phyloP scores from a whole-genome alignment of 805 yeast species.

The Yarrowia sp. region DNA sequence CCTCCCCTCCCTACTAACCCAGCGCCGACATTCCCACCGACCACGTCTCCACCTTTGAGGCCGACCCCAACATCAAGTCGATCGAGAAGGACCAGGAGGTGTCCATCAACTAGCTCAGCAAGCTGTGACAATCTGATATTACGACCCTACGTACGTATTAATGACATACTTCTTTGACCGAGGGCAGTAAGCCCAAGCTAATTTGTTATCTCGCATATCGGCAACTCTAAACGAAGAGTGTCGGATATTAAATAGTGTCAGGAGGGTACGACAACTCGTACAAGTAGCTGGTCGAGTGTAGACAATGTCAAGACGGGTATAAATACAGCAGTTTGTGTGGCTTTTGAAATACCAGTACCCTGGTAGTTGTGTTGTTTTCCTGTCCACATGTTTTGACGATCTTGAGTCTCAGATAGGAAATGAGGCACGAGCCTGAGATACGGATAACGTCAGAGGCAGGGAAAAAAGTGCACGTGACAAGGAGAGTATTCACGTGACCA shows the following conservation, averaged over 20 bases:
- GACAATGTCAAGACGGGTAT: no score
- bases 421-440: no score
- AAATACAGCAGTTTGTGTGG: no score
- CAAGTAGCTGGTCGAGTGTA: no score
- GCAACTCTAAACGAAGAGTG: neutral
- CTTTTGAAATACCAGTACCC: no score
- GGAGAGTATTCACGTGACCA: no score
- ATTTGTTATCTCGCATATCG: neutral
- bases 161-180: neutral
- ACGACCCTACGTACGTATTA: neutral
- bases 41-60: slow-evolving; percentile 25
- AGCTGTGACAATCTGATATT: neutral
- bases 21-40: slow-evolving; percentile 22
- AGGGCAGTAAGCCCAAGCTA: neutral
- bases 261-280: no score
- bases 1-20: neutral
- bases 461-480: no score
- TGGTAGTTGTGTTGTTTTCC: no score
- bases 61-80: slow-evolving; percentile 25
- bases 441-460: no score
- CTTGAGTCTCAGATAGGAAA: neutral
- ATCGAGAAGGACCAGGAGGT: slow-evolving; percentile 21
- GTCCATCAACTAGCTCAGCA: slow-evolving; percentile 20
- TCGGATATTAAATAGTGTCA: no score
- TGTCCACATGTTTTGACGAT: neutral